A percentile compares a stretch with the other conserved stretches of the same genome.
phyloP scores from a whole-genome alignment of 163 green algal species.

The Chlamydomonas reinhardtii region DNA sequence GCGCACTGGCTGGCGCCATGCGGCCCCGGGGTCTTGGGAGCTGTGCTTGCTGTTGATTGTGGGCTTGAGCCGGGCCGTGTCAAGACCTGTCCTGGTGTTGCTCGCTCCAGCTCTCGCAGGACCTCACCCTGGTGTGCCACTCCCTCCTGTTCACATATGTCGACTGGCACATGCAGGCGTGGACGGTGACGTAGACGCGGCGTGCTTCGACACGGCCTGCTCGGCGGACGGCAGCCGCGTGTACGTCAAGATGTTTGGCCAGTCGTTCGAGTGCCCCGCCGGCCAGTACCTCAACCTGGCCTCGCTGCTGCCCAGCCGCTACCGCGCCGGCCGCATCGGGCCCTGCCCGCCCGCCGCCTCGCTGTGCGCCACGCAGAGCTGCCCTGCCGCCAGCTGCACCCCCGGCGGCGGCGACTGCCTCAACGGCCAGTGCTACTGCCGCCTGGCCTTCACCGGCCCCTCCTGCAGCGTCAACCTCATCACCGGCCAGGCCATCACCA shows the following conservation, averaged over 20 bases:
- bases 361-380: constrained; percentile 24
- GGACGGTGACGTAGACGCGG: constrained; percentile 24
- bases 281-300: constrained; percentile 25
- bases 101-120: too few relatives aligned
- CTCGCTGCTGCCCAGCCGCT: constrained; percentile 17
- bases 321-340: constrained; percentile 31
- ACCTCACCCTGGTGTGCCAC: too few relatives aligned
- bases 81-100: too few relatives aligned
- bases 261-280: constrained; percentile 29
- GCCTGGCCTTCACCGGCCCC: constrained; percentile 8
- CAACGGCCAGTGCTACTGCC: constrained; percentile 42
- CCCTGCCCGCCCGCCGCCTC: constrained; percentile 19
- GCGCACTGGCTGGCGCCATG: neutral
- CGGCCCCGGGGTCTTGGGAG: too few relatives aligned
- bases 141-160: too few relatives aligned
- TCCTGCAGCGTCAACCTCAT: constrained; percentile 31
- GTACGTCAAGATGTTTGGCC: constrained; percentile 20
- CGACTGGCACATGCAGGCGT: neutral
- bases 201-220: constrained; percentile 45
- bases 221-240: constrained; percentile 10
- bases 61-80: too few relatives aligned
- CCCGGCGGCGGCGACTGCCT: constrained; percentile 28
- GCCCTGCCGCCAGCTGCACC: constrained; percentile 10
- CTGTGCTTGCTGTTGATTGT: too few relatives aligned
- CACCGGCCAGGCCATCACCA: constrained; percentile 9